phyloP scores from a whole-genome alignment of 148 eudicot species.

The Vaccinium macrocarpon region DNA sequence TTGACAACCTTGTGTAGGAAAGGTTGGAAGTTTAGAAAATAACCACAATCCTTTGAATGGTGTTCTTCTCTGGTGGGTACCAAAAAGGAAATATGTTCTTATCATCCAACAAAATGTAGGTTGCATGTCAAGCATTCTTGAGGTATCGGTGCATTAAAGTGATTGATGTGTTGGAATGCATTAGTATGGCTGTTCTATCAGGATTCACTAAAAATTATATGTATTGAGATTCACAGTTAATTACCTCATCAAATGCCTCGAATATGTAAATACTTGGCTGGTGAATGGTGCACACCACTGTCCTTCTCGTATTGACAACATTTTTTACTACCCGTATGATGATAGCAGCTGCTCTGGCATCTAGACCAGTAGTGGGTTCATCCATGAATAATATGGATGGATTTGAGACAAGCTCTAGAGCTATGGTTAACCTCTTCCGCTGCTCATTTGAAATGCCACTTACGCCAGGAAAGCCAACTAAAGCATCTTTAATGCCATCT shows the following conservation, averaged over 20 bases:
- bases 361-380: conserved; percentile 71
- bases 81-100: not conserved
- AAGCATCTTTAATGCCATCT: conserved; percentile 33
- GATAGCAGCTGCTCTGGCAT: conserved; percentile 71
- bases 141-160: not conserved
- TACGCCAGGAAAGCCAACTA: conserved; percentile 52
- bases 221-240: not conserved
- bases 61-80: too few relatives aligned
- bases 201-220: not conserved
- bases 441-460: conserved; percentile 61
- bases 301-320: conserved; percentile 51
- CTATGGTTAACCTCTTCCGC: conserved; percentile 60
- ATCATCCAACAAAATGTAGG: not conserved
- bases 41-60: too few relatives aligned
- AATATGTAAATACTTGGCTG: conserved; percentile 66
- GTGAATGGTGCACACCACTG: conserved; percentile 62
- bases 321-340: conserved; percentile 61
- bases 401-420: conserved; percentile 63
- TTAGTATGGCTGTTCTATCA: not conserved
- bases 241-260: conserved; percentile 71
- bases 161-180: not conserved
- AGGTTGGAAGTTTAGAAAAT: too few relatives aligned
- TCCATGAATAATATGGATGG: conserved; percentile 73
- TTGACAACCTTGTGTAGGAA: too few relatives aligned
- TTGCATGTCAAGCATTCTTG: not conserved